These are phyloP conservation scores for Amanita inopinata DNA, from an alignment of 768 basidiomycete species.

Conservation along the genomic window DNA sequence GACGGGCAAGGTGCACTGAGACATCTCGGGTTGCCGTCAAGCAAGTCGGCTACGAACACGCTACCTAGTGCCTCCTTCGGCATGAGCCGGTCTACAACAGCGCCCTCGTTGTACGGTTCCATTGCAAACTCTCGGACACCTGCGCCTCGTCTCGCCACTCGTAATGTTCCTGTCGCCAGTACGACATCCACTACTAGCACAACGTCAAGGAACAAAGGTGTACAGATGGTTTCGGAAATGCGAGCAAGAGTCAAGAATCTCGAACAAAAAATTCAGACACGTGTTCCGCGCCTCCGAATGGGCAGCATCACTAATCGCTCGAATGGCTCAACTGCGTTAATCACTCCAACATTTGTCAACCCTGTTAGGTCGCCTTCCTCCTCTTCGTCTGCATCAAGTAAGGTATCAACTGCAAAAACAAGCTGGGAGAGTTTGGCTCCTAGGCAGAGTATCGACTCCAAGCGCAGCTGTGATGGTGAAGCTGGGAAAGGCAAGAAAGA, in stretches of 20 bases:
- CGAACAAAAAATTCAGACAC: conserved; percentile 82
- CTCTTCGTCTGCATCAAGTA: conserved; percentile 28
- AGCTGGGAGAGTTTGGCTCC: conserved; percentile 34
- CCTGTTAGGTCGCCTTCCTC: conserved; percentile 24
- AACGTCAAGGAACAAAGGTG: conserved; percentile 66
- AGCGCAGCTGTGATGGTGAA: conserved; percentile 35
- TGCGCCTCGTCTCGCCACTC: conserved; percentile 35
- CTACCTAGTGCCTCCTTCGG: conserved; percentile 31
- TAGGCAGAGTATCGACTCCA: conserved; percentile 34
- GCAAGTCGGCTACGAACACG: conserved; percentile 31
- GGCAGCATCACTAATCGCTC: conserved; percentile 58
- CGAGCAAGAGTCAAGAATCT: conserved; percentile 73
- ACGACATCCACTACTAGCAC: conserved; percentile 36
- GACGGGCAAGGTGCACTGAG: conserved; percentile 38
- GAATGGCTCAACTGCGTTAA: conserved; percentile 22
- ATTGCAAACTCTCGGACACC: conserved; percentile 38
- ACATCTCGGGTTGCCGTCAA: conserved; percentile 39
- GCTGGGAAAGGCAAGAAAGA: conserved; percentile 38
- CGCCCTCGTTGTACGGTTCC: conserved; percentile 38
- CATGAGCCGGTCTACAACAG: conserved; percentile 47
- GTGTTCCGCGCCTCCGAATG: conserved; percentile 78
- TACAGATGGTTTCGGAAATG: conserved; percentile 92
- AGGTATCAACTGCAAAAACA: conserved; percentile 31
- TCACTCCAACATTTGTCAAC: conserved; percentile 11
- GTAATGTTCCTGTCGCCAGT: conserved; percentile 29